Conservation (phyloP, 2,329 filamentous ascomycete species). For the Exophiala mesophila region DNA sequence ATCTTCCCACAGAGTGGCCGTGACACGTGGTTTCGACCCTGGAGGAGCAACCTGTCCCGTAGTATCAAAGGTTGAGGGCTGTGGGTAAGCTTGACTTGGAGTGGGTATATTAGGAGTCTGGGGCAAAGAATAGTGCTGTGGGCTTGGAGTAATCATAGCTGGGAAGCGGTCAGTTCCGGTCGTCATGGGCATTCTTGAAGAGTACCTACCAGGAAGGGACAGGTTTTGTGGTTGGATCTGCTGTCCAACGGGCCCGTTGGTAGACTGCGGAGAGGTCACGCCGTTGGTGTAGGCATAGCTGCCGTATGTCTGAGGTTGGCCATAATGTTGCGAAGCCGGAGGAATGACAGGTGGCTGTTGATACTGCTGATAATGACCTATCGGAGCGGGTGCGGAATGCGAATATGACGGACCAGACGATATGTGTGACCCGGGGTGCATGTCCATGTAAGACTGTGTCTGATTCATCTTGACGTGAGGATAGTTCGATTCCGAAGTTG, state of each 20-base stretch:
- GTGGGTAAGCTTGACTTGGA: conserved; percentile 39
- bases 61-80: conserved; percentile 64
- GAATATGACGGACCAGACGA: conserved; percentile 71
- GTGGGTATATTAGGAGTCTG: conserved; percentile 24
- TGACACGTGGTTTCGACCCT: conserved; percentile 93
- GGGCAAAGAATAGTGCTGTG: conserved; percentile 22
- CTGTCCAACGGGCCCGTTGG: conserved; percentile 62
- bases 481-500: too few relatives aligned
- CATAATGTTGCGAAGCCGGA: conserved; percentile 65
- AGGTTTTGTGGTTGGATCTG: conserved; percentile 65
- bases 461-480: conserved; percentile 67
- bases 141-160: conserved; percentile 31
- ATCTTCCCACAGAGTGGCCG: conserved; percentile 95
- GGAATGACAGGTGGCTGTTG: conserved; percentile 69
- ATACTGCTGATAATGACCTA: conserved; percentile 74
- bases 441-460: conserved; percentile 77
- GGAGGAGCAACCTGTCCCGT: conserved; percentile 90
- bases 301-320: conserved; percentile 54
- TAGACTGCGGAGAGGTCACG: conserved; percentile 71
- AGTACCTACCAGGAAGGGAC: conserved; percentile 52
- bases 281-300: conserved; percentile 73
- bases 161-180: conserved; percentile 15
- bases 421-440: conserved; percentile 65
- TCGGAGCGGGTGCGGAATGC: conserved; percentile 66
- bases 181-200: conserved; percentile 2